phyloP scores from a whole-genome alignment of 768 basidiomycete species.

The Tubosaeta sp. region DNA sequence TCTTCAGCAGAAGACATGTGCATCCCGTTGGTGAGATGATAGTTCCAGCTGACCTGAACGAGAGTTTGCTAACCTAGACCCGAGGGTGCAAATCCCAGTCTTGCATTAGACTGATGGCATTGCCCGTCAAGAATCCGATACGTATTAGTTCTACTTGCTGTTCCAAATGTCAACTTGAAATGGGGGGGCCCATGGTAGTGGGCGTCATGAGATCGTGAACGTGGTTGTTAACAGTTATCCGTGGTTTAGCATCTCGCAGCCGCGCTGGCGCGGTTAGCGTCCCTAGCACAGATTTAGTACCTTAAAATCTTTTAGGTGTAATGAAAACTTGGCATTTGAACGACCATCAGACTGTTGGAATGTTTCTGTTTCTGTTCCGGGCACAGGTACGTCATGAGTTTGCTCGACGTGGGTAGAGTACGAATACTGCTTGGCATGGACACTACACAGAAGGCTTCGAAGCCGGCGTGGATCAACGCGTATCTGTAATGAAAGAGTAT shows the following conservation, averaged over 20 bases:
- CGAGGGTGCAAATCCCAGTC: slow-evolving; percentile 51
- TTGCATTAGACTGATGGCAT: slow-evolving; percentile 63
- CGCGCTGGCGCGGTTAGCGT: slow-evolving; percentile 21
- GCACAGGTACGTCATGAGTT: not conserved
- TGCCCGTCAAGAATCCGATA: slow-evolving; percentile 68
- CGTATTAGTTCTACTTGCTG: slow-evolving; percentile 56
- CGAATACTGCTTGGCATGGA: too few species aligned
- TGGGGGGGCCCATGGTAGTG: slow-evolving; percentile 11
- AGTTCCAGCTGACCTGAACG: not conserved
- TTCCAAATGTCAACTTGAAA: slow-evolving; percentile 26
- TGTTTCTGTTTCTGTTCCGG: not conserved
- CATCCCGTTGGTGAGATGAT: slow-evolving; percentile 47
- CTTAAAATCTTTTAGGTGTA: slow-evolving; percentile 20
- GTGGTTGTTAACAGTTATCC: not conserved
- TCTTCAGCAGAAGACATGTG: slow-evolving; percentile 65
- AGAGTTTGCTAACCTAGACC: slow-evolving; percentile 13
- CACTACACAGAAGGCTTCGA: not conserved
- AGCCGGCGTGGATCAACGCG: not conserved
- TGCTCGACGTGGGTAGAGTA: too few species aligned
- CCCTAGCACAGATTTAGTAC: slow-evolving; percentile 12
- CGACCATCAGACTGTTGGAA: not conserved
- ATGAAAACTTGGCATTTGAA: slow-evolving; percentile 10
- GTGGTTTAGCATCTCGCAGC: slow-evolving; percentile 8
- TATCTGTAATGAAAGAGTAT: not conserved
- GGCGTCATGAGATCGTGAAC: slow-evolving; percentile 19